Evolutionary conservation across 225 moss, liverwort and hornwort genomes (phyloP).

Genomic region (Pseudoscleropodium purum): DNA sequence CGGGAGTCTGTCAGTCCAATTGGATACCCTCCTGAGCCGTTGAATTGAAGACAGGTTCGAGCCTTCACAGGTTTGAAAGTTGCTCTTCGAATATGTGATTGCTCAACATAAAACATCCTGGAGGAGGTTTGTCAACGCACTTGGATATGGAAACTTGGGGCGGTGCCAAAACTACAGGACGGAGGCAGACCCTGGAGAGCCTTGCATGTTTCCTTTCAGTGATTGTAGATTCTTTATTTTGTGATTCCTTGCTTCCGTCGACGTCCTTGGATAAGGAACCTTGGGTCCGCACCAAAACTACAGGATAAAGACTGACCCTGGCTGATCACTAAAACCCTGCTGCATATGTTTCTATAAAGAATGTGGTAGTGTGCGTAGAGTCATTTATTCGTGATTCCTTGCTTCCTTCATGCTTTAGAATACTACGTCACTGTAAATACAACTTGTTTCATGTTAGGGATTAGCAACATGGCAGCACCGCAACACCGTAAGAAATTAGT

Average conservation of each 20-base stretch:
- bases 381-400: background rate
- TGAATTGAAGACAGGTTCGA: background rate
- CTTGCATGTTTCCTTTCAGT: background rate
- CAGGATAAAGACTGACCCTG: background rate
- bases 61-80: background rate
- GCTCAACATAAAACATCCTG: background rate
- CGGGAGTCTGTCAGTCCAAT: slow-evolving; percentile 14
- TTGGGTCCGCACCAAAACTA: background rate
- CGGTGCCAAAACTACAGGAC: background rate
- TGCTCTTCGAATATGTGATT: background rate
- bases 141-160: background rate
- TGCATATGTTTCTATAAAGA: background rate
- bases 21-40: slow-evolving; percentile 26
- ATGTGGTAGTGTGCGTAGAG: background rate
- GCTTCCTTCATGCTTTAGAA: background rate
- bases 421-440: background rate
- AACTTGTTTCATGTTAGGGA: background rate
- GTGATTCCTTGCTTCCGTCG: background rate
- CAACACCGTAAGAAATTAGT: background rate
- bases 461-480: background rate
- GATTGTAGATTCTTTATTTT: background rate
- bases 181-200: background rate
- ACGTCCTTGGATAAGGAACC: background rate
- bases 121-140: background rate
- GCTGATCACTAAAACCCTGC: background rate